Conservation (phyloP, 2,329 filamentous ascomycete species). For the Diaporthe citri region DNA sequence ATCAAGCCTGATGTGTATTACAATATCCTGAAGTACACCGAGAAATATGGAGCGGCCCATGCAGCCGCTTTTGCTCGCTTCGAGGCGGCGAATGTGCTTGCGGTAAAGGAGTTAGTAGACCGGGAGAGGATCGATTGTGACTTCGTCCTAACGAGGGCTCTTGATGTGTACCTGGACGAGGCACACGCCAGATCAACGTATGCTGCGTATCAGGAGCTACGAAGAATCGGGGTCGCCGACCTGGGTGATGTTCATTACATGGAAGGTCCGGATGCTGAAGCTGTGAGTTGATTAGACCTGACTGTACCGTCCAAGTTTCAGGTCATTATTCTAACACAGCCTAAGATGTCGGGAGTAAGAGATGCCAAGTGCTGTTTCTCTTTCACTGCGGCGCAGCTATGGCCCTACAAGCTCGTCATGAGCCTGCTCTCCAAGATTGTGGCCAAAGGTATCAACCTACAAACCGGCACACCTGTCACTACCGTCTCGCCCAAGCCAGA, state of each 20-base stretch:
- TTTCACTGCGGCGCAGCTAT: slow-evolving; percentile 45
- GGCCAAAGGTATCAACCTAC: slow-evolving; percentile 22
- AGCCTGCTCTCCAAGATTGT: slow-evolving; percentile 44
- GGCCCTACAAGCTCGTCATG: slow-evolving; percentile 49
- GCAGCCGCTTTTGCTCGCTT: slow-evolving; percentile 66
- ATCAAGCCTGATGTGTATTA: slow-evolving; percentile 37
- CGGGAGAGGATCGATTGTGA: slow-evolving; percentile 44
- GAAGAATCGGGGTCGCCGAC: slow-evolving; percentile 45
- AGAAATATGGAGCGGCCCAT: slow-evolving; percentile 21
- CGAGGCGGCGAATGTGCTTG: slow-evolving; percentile 55
- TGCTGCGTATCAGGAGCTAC: slow-evolving; percentile 48
- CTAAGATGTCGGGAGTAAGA: slow-evolving; percentile 50
- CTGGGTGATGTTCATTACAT: slow-evolving; percentile 48
- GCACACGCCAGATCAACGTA: slow-evolving; percentile 42
- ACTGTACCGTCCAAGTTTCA: no score
- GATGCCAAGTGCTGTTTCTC: slow-evolving; percentile 50
- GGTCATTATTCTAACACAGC: background rate
- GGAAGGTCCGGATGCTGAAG: slow-evolving; percentile 38
- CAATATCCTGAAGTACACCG: slow-evolving; percentile 27
- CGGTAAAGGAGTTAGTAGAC: slow-evolving; percentile 57
- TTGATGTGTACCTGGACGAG: slow-evolving; percentile 52
- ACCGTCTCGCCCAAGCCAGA: slow-evolving; percentile 41
- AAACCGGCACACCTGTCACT: slow-evolving; percentile 30
- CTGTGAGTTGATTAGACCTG: slow-evolving; percentile 10
- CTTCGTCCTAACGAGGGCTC: slow-evolving; percentile 53